Conservation (phyloP, 371 early-diverging fungal genomes). For the Mucor indicus region DNA sequence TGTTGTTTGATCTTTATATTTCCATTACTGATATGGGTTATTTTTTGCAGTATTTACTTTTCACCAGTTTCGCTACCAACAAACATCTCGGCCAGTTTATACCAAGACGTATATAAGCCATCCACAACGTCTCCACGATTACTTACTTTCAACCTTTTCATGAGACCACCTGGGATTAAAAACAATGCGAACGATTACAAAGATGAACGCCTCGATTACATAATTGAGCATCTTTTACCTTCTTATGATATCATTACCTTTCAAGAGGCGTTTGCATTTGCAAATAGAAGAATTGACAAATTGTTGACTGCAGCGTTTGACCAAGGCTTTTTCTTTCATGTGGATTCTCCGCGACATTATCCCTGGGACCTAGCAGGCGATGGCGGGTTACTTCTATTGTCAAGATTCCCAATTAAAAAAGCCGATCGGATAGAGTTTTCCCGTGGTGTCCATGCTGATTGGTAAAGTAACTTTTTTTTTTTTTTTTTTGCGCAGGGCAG, state of each 20-base stretch:
- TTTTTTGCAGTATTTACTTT: constrained; percentile 19
- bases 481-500: neutral
- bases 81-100: constrained; percentile 3
- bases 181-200: constrained; percentile 77
- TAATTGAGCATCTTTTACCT: constrained; percentile 59
- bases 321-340: constrained; percentile 61
- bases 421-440: constrained; percentile 57
- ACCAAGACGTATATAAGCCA: neutral
- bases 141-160: constrained; percentile 79
- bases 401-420: constrained; percentile 65
- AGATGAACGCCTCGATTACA: constrained; percentile 63
- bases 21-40: too few relatives aligned
- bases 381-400: constrained; percentile 77
- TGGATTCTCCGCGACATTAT: constrained; percentile 54
- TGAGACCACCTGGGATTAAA: constrained; percentile 82
- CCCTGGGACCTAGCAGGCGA: constrained; percentile 68
- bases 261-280: constrained; percentile 84
- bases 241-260: constrained; percentile 76
- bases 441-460: constrained; percentile 69
- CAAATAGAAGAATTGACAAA: constrained; percentile 50
- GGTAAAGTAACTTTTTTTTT: constrained; percentile 31
- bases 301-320: constrained; percentile 61
- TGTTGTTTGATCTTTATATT: too few relatives aligned
- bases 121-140: constrained; percentile 47
- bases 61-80: constrained; percentile 21